Percentiles rank a stretch among this genome's conserved stretches.
These are phyloP conservation scores for Ophiosphaerella korrae DNA, from an alignment of 2,329 filamentous ascomycete genomes.

Conservation along the genomic window DNA sequence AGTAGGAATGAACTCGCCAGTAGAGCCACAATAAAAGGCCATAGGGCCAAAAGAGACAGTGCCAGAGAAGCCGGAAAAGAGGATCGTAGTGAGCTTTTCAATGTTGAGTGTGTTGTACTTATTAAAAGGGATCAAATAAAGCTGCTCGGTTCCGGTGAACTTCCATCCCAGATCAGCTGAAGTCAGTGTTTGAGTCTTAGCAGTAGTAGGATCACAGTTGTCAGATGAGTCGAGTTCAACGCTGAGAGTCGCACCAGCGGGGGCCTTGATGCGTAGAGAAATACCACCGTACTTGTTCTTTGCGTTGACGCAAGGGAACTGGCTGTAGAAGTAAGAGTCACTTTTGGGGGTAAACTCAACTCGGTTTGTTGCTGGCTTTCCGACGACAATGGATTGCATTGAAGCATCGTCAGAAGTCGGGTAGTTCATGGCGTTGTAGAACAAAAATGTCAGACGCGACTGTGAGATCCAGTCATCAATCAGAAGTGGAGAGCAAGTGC, in stretches of 20 bases:
- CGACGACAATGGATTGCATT: conserved; percentile 63
- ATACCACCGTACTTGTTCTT: conserved; percentile 60
- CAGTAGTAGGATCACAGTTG: conserved; percentile 50
- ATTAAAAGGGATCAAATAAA: conserved; percentile 64
- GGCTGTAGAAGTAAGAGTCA: conserved; percentile 63
- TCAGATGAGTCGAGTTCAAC: conserved; percentile 58
- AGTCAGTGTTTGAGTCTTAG: conserved; percentile 48
- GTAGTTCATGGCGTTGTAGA: conserved; percentile 63
- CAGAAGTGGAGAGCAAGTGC: conserved; percentile 52
- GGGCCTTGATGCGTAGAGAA: conserved; percentile 61
- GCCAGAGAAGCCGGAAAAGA: conserved; percentile 55
- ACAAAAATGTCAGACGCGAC: conserved; percentile 65
- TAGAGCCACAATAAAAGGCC: conserved; percentile 62
- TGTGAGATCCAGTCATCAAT: conserved; percentile 68
- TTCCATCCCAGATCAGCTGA: conserved; percentile 61
- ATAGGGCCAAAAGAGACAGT: conserved; percentile 62
- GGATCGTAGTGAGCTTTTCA: conserved; percentile 58
- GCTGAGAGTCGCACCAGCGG: conserved; percentile 57
- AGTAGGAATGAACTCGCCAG: conserved; percentile 57
- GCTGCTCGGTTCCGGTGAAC: conserved; percentile 64
- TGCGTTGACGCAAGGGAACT: conserved; percentile 61
- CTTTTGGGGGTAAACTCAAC: conserved; percentile 58
- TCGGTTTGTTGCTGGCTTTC: conserved; percentile 50
- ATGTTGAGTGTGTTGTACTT: conserved; percentile 58
- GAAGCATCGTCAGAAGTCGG: conserved; percentile 63